A percentile compares a stretch with the other conserved stretches of the same genome.
phyloP scores from a whole-genome alignment of 345 rosid genomes.

The Atalantia buxifolia region DNA sequence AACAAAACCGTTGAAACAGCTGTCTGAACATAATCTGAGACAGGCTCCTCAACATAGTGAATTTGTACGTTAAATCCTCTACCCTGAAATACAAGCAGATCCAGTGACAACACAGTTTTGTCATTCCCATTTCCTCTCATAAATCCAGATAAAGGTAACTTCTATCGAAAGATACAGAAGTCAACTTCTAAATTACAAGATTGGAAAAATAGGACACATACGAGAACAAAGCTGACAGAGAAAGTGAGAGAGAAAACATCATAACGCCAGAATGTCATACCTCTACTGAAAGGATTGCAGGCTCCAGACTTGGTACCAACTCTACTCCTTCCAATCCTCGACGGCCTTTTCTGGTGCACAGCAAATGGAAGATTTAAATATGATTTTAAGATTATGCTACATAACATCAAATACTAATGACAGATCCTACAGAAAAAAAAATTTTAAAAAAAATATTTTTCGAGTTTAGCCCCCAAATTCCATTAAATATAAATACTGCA shows the following conservation, averaged over 20 bases:
- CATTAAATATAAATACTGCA: not conserved
- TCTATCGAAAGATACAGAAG: not conserved
- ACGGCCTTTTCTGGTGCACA: conserved; percentile 45
- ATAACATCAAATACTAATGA: not conserved
- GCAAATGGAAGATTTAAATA: conserved; percentile 12
- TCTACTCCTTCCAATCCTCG: conserved; percentile 45
- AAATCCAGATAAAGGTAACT: not conserved
- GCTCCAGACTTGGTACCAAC: conserved; percentile 53
- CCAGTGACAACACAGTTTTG: conserved; percentile 2
- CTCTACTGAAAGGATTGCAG: conserved; percentile 94
- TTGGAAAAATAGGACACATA: not conserved
- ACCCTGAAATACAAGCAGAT: conserved; percentile 50
- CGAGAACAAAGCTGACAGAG: not conserved
- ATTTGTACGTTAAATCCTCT: conserved; percentile 86
- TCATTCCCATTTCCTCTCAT: not conserved
- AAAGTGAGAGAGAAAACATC: not conserved
- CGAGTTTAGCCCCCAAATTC: not conserved
- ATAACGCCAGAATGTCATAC: conserved; percentile 30
- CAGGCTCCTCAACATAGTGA: conserved; percentile 86
- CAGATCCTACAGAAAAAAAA: not conserved
- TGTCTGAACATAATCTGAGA: conserved; percentile 75
- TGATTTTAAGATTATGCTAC: not conserved
- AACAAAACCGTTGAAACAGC: conserved; percentile 70
- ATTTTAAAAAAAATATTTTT: not conserved
- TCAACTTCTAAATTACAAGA: not conserved